A percentile compares a stretch with the other conserved stretches of the same genome.
These are phyloP conservation scores for Anthoceros angustus DNA, from an alignment of 225 moss, liverwort and hornwort species.

Conservation along the genomic window DNA sequence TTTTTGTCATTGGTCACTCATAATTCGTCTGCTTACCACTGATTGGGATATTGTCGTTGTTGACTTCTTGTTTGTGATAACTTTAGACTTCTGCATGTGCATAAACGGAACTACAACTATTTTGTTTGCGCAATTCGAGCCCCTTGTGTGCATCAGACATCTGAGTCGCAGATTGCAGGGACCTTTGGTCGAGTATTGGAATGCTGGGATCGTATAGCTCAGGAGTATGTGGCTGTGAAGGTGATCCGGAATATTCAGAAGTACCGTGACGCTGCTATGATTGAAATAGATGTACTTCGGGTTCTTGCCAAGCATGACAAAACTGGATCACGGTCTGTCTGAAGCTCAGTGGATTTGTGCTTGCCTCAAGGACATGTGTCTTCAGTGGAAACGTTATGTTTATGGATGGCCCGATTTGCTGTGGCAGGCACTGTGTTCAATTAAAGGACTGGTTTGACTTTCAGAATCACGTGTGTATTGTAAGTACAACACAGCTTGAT, in stretches of 20 bases:
- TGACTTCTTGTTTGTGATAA: too few relatives aligned
- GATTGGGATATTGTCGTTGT: too few relatives aligned
- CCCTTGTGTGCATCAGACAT: conserved; percentile 36
- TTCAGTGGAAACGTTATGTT: conserved; percentile 1
- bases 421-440: conserved; percentile 83
- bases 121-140: background rate
- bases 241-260: conserved; percentile 99
- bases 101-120: too few relatives aligned
- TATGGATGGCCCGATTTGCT: conserved; percentile 7
- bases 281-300: conserved; percentile 96
- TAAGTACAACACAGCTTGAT: conserved; percentile 16
- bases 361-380: background rate
- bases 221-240: conserved; percentile 99
- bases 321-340: conserved; percentile 90
- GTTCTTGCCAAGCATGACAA: conserved; percentile 98
- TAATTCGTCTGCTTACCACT: too few relatives aligned
- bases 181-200: conserved; percentile 99
- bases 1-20: too few relatives aligned
- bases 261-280: conserved; percentile 99
- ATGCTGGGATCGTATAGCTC: conserved; percentile 99
- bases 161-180: conserved; percentile 79
- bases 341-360: conserved; percentile 7
- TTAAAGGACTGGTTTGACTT: conserved; percentile 97
- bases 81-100: too few relatives aligned
- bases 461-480: conserved; percentile 96